Base-by-base conservation (phyloP, 2,329 filamentous ascomycete species). In the Colletotrichum liaoningense region DNA sequence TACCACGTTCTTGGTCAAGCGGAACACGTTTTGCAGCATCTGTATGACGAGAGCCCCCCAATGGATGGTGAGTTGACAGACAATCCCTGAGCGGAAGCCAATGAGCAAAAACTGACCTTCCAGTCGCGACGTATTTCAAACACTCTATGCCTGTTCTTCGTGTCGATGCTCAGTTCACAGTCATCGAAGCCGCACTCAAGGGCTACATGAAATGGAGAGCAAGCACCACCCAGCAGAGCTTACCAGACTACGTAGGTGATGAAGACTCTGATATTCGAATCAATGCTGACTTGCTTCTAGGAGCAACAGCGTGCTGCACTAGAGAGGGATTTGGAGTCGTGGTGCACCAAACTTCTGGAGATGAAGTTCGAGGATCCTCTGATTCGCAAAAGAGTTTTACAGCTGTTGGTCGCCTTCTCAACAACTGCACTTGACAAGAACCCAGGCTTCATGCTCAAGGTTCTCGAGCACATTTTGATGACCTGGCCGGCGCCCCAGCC, bases 401-500 rank as follows among this genome's bases (percentile, higher is more conserved):
- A 96, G 78, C 87, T 97, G 30, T 91, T 95, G 58, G 95, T 97
- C 55, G 94, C 94, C 52, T 94, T 97, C 79, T 96, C 95, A 0
- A 95, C 94, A 0, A 93, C 91, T 35, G 94, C 93, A 3, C 86
- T 98, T 7, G 92, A 95, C 79, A 92, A 92, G 77, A 93, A 94
- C 68, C 89, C 93, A 6, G 88, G 88, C 46, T 96, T 98, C 81
- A 97, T 97, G 82, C 88, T 98, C 24, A 95, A 94, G 79, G 94
- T 98, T 26, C 88, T 98, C 4, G 95, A 98, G 80, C 94, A 98
- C 81, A 95, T 98, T 75, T 88, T 99, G 49, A 91, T 96, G 79
- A 95, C 94, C 42, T 93, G 93, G 83, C 91, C 94, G n/a, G 86
- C 89, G 4, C 90, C 94, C 56, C 89, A 94, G 68, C 91, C 93